Conservation (phyloP, 495 filamentous ascomycete genomes). For the Neurospora sublineolata region DNA sequence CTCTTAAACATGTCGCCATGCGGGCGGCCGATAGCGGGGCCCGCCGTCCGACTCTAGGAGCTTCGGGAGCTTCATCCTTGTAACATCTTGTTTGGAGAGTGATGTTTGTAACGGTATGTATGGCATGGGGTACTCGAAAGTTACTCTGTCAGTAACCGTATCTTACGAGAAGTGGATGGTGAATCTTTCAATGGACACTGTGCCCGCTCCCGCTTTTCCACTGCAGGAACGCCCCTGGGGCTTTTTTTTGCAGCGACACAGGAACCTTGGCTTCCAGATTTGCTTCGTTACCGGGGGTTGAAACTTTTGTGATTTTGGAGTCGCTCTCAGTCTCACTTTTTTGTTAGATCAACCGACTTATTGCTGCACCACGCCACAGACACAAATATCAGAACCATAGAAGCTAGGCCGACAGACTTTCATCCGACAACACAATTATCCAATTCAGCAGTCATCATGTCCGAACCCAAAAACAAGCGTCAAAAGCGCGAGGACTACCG, state of each 20-base stretch:
- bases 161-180: neutral
- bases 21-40: slow-evolving; percentile 16
- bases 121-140: neutral
- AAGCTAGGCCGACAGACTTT: neutral
- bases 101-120: neutral
- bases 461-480: slow-evolving; percentile 47
- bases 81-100: neutral
- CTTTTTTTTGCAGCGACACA: neutral
- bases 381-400: neutral
- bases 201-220: neutral
- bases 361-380: neutral
- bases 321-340: neutral
- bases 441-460: slow-evolving; percentile 27
- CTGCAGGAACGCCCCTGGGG: neutral
- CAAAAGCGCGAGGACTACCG: slow-evolving; percentile 69
- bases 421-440: neutral
- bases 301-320: neutral
- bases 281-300: neutral
- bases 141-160: neutral
- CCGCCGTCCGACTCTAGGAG: neutral
- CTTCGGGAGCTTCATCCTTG: neutral
- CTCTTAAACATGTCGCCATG: slow-evolving; percentile 12
- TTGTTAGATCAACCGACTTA: neutral
- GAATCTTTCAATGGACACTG: neutral
- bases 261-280: neutral